These are phyloP conservation scores for Podila epigama DNA, from an alignment of 192 early-diverging fungal species.

Conservation along the genomic window DNA sequence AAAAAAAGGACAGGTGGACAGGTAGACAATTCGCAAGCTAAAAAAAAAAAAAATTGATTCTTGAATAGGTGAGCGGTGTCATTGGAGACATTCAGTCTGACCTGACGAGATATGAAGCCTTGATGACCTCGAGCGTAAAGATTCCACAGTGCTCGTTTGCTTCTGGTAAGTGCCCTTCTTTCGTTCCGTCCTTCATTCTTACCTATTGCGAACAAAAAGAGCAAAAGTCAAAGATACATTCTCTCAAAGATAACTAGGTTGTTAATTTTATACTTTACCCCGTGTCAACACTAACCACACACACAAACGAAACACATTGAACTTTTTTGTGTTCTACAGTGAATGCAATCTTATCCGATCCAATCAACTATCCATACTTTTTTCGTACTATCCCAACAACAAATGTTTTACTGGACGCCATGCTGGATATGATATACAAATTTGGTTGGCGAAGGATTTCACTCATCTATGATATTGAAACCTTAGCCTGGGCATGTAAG, in stretches of 20 bases:
- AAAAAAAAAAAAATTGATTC: neutral
- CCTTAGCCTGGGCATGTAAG: conserved; percentile 55
- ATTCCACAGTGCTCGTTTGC: conserved; percentile 59
- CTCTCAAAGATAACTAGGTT: too few species aligned
- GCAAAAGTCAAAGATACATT: too few species aligned
- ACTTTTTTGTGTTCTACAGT: conserved; percentile 1
- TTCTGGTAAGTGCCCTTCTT: conserved; percentile 16
- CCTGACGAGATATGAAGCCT: conserved; percentile 52
- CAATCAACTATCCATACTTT: conserved; percentile 47
- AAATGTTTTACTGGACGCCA: conserved; percentile 46
- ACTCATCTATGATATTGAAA: conserved; percentile 48
- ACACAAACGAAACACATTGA: too few species aligned
- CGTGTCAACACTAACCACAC: too few species aligned
- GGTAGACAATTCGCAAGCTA: neutral
- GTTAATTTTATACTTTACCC: too few species aligned
- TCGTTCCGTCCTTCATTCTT: neutral
- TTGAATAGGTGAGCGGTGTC: conserved; percentile 47
- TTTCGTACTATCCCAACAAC: conserved; percentile 57
- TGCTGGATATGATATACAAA: conserved; percentile 32
- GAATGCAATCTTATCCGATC: conserved; percentile 49
- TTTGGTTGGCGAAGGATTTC: conserved; percentile 52
- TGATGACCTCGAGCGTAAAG: conserved; percentile 53
- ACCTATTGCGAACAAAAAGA: too few species aligned
- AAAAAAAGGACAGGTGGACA: too few species aligned
- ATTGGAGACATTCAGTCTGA: conserved; percentile 56